Percentiles rank a stretch among this genome's conserved stretches.
phyloP scores from a whole-genome alignment of 2,329 filamentous ascomycete genomes.

The Sarocladium strictum region DNA sequence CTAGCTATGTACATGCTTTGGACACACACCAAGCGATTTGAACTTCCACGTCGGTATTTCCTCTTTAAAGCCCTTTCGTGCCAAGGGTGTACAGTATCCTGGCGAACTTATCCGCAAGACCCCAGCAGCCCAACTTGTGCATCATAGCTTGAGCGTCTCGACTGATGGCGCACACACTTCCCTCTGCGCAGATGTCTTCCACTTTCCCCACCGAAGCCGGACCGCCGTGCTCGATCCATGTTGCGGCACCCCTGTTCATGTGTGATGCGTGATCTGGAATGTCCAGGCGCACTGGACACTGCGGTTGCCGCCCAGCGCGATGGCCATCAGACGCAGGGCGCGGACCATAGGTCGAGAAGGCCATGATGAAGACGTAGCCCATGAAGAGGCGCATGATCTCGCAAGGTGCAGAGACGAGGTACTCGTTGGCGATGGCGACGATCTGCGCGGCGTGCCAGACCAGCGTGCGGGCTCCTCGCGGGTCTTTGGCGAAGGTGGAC shows the following conservation, averaged over 20 bases:
- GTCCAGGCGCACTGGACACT: not conserved
- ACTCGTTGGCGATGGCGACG: conserved; percentile 22
- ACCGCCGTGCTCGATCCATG: not conserved
- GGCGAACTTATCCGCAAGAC: conserved; percentile 2
- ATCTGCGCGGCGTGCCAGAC: conserved; percentile 25
- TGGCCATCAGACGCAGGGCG: not conserved
- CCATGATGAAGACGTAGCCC: conserved; percentile 22
- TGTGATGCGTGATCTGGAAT: not conserved
- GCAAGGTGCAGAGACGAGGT: conserved; percentile 23
- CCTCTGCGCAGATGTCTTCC: conserved; percentile 1
- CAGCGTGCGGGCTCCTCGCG: conserved; percentile 16
- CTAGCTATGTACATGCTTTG: too few species aligned
- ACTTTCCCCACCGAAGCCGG: not conserved
- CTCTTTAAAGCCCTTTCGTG: not conserved
- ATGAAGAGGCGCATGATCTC: conserved; percentile 26
- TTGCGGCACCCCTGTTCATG: not conserved
- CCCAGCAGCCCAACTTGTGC: conserved; percentile 3
- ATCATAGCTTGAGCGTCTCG: conserved; percentile 4
- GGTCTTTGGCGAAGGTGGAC: conserved; percentile 17
- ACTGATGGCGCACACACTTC: not conserved
- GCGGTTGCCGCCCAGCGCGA: not conserved
- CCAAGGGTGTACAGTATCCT: not conserved
- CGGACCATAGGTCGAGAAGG: conserved; percentile 3
- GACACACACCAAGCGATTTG: too few species aligned
- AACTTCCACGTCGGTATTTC: too few species aligned